phyloP scores from a whole-genome alignment of 2,329 filamentous ascomycete species.

The Cladobotryum protrusum region DNA sequence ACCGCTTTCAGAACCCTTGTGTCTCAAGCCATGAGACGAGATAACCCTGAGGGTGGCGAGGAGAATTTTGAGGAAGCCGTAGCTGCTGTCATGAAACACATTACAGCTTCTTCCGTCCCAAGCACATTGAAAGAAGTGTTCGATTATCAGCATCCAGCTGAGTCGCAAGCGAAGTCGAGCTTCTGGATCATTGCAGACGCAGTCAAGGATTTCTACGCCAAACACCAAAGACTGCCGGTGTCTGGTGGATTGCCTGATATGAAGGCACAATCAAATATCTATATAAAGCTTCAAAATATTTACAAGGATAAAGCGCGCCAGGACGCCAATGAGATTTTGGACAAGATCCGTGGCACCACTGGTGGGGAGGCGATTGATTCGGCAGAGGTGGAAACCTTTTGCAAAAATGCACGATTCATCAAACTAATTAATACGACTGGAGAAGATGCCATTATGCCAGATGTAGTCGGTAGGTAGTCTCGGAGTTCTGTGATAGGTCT shows the following conservation, averaged over 20 bases:
- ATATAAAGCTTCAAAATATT: slow-evolving; percentile 83
- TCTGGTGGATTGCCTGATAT: slow-evolving; percentile 90
- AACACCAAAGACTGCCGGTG: slow-evolving; percentile 69
- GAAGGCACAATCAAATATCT: slow-evolving; percentile 89
- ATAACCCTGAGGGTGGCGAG: slow-evolving; percentile 79
- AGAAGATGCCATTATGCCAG: slow-evolving; percentile 41
- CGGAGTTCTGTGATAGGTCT: background rate
- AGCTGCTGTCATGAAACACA: slow-evolving; percentile 79
- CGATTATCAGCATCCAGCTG: slow-evolving; percentile 44
- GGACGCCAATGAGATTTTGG: slow-evolving; percentile 70
- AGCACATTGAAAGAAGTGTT: slow-evolving; percentile 73
- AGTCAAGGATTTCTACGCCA: slow-evolving; percentile 67
- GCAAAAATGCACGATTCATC: slow-evolving; percentile 90
- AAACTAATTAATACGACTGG: slow-evolving; percentile 65
- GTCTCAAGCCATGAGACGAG: slow-evolving; percentile 57
- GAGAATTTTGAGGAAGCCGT: slow-evolving; percentile 96
- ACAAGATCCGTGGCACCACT: slow-evolving; percentile 49
- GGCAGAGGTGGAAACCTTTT: slow-evolving; percentile 81
- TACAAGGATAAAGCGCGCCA: slow-evolving; percentile 83
- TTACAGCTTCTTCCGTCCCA: slow-evolving; percentile 62
- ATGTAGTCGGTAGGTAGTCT: slow-evolving; percentile 46
- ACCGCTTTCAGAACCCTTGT: slow-evolving; percentile 71
- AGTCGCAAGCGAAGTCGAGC: slow-evolving; percentile 34
- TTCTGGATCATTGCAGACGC: slow-evolving; percentile 91
- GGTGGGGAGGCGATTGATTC: slow-evolving; percentile 52